Percentiles rank a stretch among this genome's conserved stretches.
Evolutionary conservation across 73 alveolate species (phyloP).

Genomic region (Paramecium bursaria): DNA sequence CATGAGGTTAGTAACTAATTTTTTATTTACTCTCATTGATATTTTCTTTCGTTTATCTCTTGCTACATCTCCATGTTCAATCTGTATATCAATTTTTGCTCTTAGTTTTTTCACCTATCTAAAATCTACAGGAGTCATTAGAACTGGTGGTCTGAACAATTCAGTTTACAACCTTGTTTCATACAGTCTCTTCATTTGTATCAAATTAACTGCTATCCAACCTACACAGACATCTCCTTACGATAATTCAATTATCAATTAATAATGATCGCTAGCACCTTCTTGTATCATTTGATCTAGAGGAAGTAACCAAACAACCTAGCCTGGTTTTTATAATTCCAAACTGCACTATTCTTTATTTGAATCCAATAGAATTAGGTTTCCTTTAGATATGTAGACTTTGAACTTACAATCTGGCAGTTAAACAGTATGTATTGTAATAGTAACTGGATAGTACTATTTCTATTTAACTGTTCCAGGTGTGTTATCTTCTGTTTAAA

Average conservation of each 20-base stretch:
- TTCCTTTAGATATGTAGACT: not conserved
- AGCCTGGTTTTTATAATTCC: conserved; percentile 5
- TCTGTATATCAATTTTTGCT: too few relatives aligned
- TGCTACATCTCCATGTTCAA: too few relatives aligned
- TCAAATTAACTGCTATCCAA: conserved; percentile 36
- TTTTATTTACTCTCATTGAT: too few relatives aligned
- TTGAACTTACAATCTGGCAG: not conserved
- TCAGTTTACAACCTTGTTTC: conserved; percentile 31
- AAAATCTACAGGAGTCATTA: conserved; percentile 4
- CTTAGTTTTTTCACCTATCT: not conserved
- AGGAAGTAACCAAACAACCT: not conserved
- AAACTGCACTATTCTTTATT: conserved; percentile 27
- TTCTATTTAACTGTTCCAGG: too few relatives aligned
- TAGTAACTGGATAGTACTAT: conserved; percentile 3
- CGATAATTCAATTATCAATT: not conserved
- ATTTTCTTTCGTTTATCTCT: too few relatives aligned
- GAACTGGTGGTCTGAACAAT: not conserved
- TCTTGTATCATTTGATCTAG: not conserved
- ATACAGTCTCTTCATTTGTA: not conserved
- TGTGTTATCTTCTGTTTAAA: not conserved
- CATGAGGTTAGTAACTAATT: too few relatives aligned
- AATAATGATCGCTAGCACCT: not conserved
- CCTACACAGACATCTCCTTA: not conserved
- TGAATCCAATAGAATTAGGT: not conserved
- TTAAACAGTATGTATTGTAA: not conserved